Evolutionary conservation across 306 rosid species (phyloP).

Genomic region (cucumber (Cucumis sativus)): DNA sequence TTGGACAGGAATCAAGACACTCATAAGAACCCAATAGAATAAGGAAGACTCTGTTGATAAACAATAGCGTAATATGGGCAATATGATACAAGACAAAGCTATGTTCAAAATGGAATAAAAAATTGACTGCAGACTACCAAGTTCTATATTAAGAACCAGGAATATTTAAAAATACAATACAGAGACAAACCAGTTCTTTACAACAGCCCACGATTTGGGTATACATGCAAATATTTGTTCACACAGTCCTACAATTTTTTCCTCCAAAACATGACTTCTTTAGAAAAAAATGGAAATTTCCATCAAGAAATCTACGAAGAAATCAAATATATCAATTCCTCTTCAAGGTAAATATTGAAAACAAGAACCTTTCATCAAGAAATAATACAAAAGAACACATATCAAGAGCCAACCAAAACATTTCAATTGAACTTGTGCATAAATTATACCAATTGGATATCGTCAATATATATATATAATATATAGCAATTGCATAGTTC

Average conservation of each 20-base stretch:
- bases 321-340: background rate
- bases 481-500: background rate
- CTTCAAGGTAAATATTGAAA: background rate
- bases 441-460: background rate
- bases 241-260: too few species aligned
- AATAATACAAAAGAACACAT: background rate
- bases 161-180: background rate
- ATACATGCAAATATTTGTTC: background rate
- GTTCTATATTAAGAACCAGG: background rate
- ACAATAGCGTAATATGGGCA: background rate
- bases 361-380: background rate
- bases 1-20: background rate
- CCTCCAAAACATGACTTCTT: background rate
- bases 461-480: too few species aligned
- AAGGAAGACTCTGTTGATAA: background rate
- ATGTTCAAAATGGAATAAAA: background rate
- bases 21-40: background rate
- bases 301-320: background rate
- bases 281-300: background rate
- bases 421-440: background rate
- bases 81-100: background rate
- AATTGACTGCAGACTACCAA: background rate
- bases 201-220: background rate
- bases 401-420: background rate
- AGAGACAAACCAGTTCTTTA: background rate